Base-by-base conservation (phyloP, 495 filamentous ascomycete genomes). In the Penicillium taxi region DNA sequence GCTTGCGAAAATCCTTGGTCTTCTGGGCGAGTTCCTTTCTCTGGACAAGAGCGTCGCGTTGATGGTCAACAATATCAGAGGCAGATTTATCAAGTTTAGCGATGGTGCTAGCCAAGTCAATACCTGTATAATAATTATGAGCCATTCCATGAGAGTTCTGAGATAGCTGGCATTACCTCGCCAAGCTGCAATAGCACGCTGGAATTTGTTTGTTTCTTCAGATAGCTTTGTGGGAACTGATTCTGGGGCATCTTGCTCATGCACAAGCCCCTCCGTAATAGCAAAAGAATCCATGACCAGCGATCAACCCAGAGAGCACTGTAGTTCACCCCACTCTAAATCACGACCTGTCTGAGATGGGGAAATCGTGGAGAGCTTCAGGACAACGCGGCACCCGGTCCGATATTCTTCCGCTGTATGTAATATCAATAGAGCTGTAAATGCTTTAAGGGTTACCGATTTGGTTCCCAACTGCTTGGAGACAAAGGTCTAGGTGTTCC, bases 1-100 rank as follows among this genome's bases (percentile, higher is more conserved):
- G 73, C 58, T 96, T 99, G 44, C 87, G 69, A 49, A 94, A 99
- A 56, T 96, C 91, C 55, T 96, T 99, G 2, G 91, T 99, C 67
- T 95, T 96, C 60, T 95, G 89, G 11, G 91, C 91, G 12, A 99
- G 73, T 35, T 99, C 91, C 53, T 99, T 99, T 30, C 91, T 77
- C 55, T 96, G 89, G 9, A 94, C 79, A 7, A 95, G 79, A 13
- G 88, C 80, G 60, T 96, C 93, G 45, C 87, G 77, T 53, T 99
- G 91, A 52, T 86, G 82, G 26, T 82, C 67, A 26, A 96, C 86
- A 31, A 99, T 87, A 49, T 99, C 93, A 3, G 86, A 87, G 5
- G 91, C 89, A 8, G 85, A 86, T 44, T 81, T 78, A 60, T 99
- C 91, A 34, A 99, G 78, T 47, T 78, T 86, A 24, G 87, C 84